A percentile compares a stretch with the other conserved stretches of the same genome.
Conservation (phyloP, 257 asterid species). For the Oldenlandia corymbosa region DNA sequence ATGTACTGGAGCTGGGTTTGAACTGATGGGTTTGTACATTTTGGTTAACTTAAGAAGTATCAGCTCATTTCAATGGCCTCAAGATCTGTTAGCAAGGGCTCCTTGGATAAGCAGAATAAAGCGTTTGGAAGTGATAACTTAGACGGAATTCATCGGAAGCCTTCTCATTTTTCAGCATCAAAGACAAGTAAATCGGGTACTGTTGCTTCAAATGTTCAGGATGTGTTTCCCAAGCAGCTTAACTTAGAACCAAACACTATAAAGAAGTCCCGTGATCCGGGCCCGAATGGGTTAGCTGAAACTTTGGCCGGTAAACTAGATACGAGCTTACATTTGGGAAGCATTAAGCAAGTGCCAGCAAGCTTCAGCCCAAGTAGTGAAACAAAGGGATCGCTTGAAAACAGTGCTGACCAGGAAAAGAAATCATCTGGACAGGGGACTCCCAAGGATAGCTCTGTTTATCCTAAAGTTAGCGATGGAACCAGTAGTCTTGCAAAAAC, state of each 20-base stretch:
- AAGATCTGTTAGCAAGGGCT: conserved; percentile 44
- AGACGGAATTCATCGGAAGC: conserved; percentile 32
- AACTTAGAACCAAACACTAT: conserved; percentile 16
- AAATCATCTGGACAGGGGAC: conserved; percentile 35
- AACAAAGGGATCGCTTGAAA: conserved; percentile 27
- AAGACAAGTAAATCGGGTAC: conserved; percentile 33
- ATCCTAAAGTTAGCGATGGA: conserved; percentile 45
- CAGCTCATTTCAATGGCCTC: conserved; percentile 53
- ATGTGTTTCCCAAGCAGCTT: conserved; percentile 16
- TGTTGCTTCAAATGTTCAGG: conserved; percentile 22
- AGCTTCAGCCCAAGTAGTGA: conserved; percentile 13
- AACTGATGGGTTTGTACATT: conserved; percentile 21
- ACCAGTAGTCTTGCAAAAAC: conserved; percentile 44
- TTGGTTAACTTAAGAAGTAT: conserved; percentile 6
- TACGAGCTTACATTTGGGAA: conserved; percentile 22
- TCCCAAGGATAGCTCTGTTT: conserved; percentile 34
- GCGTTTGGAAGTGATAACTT: conserved; percentile 29
- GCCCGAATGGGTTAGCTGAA: conserved; percentile 11
- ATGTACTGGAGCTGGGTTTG: conserved; percentile 8
- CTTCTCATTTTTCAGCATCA: conserved; percentile 36
- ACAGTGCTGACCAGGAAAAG: conserved; percentile 33
- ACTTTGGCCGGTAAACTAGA: conserved; percentile 22
- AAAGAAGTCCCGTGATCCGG: conserved; percentile 15
- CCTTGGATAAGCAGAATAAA: conserved; percentile 35
- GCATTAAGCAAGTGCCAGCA: conserved; percentile 16